phyloP scores from a whole-genome alignment of 192 early-diverging fungal genomes.

The Pilaira anomala region DNA sequence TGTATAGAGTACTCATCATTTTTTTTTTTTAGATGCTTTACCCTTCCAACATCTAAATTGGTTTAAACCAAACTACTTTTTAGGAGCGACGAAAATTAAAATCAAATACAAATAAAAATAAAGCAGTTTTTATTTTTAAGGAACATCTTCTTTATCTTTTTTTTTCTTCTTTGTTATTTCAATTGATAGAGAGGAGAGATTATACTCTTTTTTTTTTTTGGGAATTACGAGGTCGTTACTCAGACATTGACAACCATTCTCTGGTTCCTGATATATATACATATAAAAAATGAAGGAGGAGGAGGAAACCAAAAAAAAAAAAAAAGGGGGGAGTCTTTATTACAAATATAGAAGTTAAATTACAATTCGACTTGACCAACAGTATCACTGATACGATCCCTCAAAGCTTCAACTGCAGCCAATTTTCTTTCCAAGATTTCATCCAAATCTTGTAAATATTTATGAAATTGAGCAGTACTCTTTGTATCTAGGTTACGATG shows the following conservation, averaged over 20 bases:
- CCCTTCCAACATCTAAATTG: constrained; percentile 67
- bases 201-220: too few relatives aligned
- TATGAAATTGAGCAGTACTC: constrained; percentile 17
- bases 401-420: constrained; percentile 26
- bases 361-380: constrained; percentile 19
- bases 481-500: neutral
- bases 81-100: too few relatives aligned
- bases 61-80: too few relatives aligned
- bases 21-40: constrained; percentile 79
- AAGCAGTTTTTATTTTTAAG: too few relatives aligned
- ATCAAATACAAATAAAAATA: too few relatives aligned
- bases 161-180: too few relatives aligned
- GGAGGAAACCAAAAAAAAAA: neutral
- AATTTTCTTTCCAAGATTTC: constrained; percentile 36
- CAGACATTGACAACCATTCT: too few relatives aligned
- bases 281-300: neutral
- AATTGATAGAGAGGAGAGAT: too few relatives aligned
- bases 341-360: neutral
- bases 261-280: neutral
- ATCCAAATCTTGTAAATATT: constrained; percentile 34
- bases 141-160: too few relatives aligned
- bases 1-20: constrained; percentile 6
- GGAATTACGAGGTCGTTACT: too few relatives aligned
- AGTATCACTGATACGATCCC: constrained; percentile 30
- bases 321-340: neutral